These are phyloP conservation scores for Sclerotinia spermophila DNA, from an alignment of 2,329 filamentous ascomycete genomes.

Conservation along the genomic window DNA sequence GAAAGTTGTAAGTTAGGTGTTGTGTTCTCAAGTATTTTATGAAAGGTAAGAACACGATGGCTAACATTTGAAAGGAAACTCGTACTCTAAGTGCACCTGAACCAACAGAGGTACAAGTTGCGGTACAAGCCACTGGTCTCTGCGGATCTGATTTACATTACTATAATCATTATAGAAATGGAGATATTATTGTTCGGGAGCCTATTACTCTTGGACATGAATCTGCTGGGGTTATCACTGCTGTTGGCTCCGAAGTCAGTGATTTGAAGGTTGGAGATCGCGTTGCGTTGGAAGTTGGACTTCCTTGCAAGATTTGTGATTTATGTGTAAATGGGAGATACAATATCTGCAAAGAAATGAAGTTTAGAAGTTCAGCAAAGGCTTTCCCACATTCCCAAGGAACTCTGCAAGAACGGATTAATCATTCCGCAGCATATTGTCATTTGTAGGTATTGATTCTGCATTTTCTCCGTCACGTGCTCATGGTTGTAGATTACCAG, in stretches of 20 bases:
- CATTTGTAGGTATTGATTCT: constrained; percentile 57
- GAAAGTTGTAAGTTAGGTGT: constrained; percentile 31
- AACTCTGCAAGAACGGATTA: constrained; percentile 50
- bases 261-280: constrained; percentile 78
- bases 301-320: constrained; percentile 86
- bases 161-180: constrained; percentile 93
- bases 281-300: constrained; percentile 89
- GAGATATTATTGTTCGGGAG: constrained; percentile 85
- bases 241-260: constrained; percentile 74
- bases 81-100: constrained; percentile 30
- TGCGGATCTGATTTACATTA: constrained; percentile 98
- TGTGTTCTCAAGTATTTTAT: background rate
- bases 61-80: constrained; percentile 30
- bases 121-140: constrained; percentile 90
- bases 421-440: constrained; percentile 93
- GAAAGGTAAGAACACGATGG: background rate
- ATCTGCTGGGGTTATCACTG: constrained; percentile 78
- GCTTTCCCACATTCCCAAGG: constrained; percentile 38
- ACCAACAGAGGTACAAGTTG: constrained; percentile 69
- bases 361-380: constrained; percentile 39
- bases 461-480: background rate
- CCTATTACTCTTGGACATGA: constrained; percentile 94
- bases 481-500: constrained; percentile 38
- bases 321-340: constrained; percentile 87
- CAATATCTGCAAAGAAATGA: constrained; percentile 75